Conservation (phyloP, 768 basidiomycete species). For the Pleurotus tuber-regium region DNA sequence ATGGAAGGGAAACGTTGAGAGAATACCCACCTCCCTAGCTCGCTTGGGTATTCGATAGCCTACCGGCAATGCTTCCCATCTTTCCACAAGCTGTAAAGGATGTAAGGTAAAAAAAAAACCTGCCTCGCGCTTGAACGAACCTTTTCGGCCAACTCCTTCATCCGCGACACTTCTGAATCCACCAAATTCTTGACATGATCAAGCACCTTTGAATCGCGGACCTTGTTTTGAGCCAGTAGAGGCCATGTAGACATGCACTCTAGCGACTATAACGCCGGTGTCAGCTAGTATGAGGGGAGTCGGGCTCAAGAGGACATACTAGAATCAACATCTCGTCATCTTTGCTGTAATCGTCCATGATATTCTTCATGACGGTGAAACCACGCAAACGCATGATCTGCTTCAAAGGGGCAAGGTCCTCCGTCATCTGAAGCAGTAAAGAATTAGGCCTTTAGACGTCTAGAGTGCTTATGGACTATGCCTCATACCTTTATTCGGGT, state of each 20-base stretch:
- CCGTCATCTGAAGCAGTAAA: constrained; percentile 69
- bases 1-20: neutral
- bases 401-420: constrained; percentile 72
- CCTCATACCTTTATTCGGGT: constrained; percentile 73
- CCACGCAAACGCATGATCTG: constrained; percentile 92
- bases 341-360: constrained; percentile 71
- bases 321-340: constrained; percentile 71
- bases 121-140: constrained; percentile 34
- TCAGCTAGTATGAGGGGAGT: neutral
- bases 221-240: constrained; percentile 82
- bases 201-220: constrained; percentile 74
- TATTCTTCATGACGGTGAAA: constrained; percentile 86
- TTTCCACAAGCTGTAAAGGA: constrained; percentile 58
- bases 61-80: constrained; percentile 77
- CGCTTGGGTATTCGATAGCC: constrained; percentile 88
- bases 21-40: constrained; percentile 26
- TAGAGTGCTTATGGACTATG: neutral
- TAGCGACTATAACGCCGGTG: constrained; percentile 45
- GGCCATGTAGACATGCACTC: constrained; percentile 79
- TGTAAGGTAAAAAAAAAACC: constrained; percentile 1
- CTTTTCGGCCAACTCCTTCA: constrained; percentile 60
- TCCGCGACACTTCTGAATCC: constrained; percentile 51
- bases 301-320: constrained; percentile 41
- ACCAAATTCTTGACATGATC: constrained; percentile 56
- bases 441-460: too few relatives aligned